Evolutionary conservation across 2,329 filamentous ascomycete genomes (phyloP).

Genomic region (Magnaporthiopsis poae): DNA sequence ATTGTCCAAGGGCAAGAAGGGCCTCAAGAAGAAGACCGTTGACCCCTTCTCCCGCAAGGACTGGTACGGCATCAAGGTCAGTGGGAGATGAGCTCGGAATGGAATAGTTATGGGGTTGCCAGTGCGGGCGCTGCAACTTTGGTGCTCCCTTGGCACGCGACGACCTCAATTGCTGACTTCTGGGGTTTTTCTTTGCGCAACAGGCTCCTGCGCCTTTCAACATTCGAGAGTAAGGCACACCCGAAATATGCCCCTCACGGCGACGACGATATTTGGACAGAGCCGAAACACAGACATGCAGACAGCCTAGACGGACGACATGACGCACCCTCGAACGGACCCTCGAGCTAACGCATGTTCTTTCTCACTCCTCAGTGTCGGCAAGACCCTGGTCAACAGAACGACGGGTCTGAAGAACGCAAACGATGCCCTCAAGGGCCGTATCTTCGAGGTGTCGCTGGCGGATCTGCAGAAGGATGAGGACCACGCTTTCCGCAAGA

Average conservation of each 20-base stretch:
- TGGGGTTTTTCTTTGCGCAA: constrained; percentile 11
- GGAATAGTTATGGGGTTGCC: background rate
- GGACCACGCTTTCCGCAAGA: constrained; percentile 99
- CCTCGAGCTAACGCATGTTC: constrained; percentile 11
- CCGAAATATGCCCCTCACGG: constrained; percentile 8
- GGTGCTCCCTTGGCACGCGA: background rate
- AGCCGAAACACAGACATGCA: background rate
- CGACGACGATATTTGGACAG: constrained; percentile 4
- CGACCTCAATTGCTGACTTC: background rate
- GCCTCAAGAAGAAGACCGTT: constrained; percentile 97
- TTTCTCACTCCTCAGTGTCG: constrained; percentile 58
- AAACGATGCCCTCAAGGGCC: constrained; percentile 97
- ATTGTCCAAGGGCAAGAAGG: constrained; percentile 99
- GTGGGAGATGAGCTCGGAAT: constrained; percentile 15
- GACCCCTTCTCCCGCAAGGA: constrained; percentile 99
- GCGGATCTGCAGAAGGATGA: constrained; percentile 99
- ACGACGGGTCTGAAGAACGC: constrained; percentile 99
- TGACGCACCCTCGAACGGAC: constrained; percentile 12
- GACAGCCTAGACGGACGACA: background rate
- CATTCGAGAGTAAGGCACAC: constrained; percentile 75
- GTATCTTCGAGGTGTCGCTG: constrained; percentile 97
- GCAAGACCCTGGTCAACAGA: constrained; percentile 98
- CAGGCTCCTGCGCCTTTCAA: constrained; percentile 92
- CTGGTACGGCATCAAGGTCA: constrained; percentile 94
- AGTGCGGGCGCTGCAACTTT: background rate